Evolutionary conservation across 495 filamentous ascomycete species (phyloP).

Genomic region (Cladorrhinum samala): DNA sequence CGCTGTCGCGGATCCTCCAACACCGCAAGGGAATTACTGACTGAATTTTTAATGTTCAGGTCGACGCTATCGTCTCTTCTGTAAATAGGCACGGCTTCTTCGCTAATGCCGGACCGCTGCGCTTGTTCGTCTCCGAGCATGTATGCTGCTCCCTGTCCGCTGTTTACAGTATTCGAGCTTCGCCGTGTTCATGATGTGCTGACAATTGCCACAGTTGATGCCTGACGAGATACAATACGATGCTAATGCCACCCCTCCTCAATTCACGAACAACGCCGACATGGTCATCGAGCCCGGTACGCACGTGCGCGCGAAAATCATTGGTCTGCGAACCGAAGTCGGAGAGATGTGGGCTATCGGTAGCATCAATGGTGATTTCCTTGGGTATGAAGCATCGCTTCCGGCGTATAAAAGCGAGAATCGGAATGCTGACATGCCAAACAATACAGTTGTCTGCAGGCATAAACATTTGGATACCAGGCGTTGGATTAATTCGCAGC

Average conservation of each 20-base stretch:
- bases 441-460: slow-evolving; percentile 7
- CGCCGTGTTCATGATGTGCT: background rate
- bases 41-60: slow-evolving; percentile 44
- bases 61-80: slow-evolving; percentile 84
- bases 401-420: background rate
- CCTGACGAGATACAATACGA: slow-evolving; percentile 90
- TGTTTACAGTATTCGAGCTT: background rate
- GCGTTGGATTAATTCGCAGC: too few relatives aligned
- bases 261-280: slow-evolving; percentile 81
- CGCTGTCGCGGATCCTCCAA: background rate
- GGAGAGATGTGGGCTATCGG: slow-evolving; percentile 93
- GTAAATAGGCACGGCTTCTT: slow-evolving; percentile 93
- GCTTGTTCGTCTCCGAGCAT: slow-evolving; percentile 81
- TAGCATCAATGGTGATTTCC: slow-evolving; percentile 84
- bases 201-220: slow-evolving; percentile 60
- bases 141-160: slow-evolving; percentile 44
- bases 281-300: slow-evolving; percentile 91
- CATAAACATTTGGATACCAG: slow-evolving; percentile 4
- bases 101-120: slow-evolving; percentile 78
- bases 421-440: background rate
- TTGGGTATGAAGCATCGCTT: slow-evolving; percentile 35
- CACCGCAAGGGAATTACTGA: background rate
- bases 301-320: slow-evolving; percentile 86
- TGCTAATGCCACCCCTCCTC: slow-evolving; percentile 76
- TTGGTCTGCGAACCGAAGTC: slow-evolving; percentile 86